Evolutionary conservation across 495 filamentous ascomycete species (phyloP), one percentile per base, ranked within the genome.

Genomic region (Neurospora sp.): DNA sequence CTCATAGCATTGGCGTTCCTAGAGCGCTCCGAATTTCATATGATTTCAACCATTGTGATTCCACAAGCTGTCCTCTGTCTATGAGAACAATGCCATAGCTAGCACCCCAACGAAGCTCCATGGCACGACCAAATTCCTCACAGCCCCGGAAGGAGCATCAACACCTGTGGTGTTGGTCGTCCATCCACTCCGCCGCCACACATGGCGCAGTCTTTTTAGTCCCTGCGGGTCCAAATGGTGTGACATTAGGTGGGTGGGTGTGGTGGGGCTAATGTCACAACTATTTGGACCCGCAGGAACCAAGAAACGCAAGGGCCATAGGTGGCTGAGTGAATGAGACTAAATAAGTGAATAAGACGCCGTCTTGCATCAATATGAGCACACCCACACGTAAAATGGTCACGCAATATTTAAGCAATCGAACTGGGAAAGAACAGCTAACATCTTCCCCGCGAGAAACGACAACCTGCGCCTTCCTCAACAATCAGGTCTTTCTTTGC

Each of bases 401-500:
- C 31, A 35, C 31, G 31, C 31, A 35, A 35, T 35, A 35, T 5
- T 35, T 35, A 17, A 42, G 41, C 39, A 40, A 42, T 42, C 6
- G 17, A 45, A 17, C 17, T 45, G 42, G 42, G 42, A 4, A 45
- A 9, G 42, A 20, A 45, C 17, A 27, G 12, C 22, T 27, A 6
- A 59, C 22, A 59, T 22, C 22, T 59, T 48, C 17, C 44, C 44
- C 44, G 44, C 44, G 44, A 48, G n/a, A 27, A 20, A 8, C 12
- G 53, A 61, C 53, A 61, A 61, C 53, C 53, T 61, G 53, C 53
- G 27, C 14, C 22, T 61, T 61, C 53, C 27, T 61, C 14, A 35
- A 61, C 12, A 3, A 14, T 74, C 69, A 74, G 31, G n/a, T 14
- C 31, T 75, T 74, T 48, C 78, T 75, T 53, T 75, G 72, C 53